These are phyloP conservation scores for Tuber umbilicatum DNA, from an alignment of 495 filamentous ascomycete species.

Conservation along the genomic window DNA sequence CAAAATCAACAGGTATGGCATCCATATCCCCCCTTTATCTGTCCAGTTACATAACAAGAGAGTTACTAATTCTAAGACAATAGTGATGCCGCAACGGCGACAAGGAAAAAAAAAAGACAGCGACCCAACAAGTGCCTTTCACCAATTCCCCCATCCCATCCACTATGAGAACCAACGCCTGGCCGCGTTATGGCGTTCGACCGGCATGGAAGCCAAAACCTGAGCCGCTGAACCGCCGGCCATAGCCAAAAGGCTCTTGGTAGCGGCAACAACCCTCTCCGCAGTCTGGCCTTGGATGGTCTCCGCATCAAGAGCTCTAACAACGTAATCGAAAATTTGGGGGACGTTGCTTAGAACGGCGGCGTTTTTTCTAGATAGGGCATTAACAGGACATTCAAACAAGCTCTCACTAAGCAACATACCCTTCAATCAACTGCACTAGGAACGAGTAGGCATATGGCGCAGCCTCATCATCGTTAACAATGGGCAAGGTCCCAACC, in stretches of 20 bases:
- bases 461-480: slow-evolving; percentile 94
- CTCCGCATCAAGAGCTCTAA: slow-evolving; percentile 80
- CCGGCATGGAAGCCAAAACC: slow-evolving; percentile 26
- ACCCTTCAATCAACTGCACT: slow-evolving; percentile 87
- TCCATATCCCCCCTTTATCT: slow-evolving; percentile 2
- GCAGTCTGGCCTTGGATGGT: slow-evolving; percentile 79
- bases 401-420: slow-evolving; percentile 47
- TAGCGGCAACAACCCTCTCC: slow-evolving; percentile 61
- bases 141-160: neutral
- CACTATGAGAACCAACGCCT: slow-evolving; percentile 32
- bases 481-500: slow-evolving; percentile 83
- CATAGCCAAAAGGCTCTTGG: slow-evolving; percentile 63
- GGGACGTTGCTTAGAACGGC: slow-evolving; percentile 65
- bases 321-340: slow-evolving; percentile 74
- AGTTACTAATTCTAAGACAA: slow-evolving; percentile 4
- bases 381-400: slow-evolving; percentile 7
- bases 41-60: neutral
- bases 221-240: slow-evolving; percentile 47
- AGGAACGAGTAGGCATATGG: slow-evolving; percentile 94
- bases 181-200: slow-evolving; percentile 33
- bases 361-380: slow-evolving; percentile 68
- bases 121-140: neutral
- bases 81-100: neutral
- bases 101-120: slow-evolving; percentile 1
- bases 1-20: neutral